These are phyloP conservation scores for Artemisia annua DNA, from an alignment of 129 eudicot species.

Conservation along the genomic window DNA sequence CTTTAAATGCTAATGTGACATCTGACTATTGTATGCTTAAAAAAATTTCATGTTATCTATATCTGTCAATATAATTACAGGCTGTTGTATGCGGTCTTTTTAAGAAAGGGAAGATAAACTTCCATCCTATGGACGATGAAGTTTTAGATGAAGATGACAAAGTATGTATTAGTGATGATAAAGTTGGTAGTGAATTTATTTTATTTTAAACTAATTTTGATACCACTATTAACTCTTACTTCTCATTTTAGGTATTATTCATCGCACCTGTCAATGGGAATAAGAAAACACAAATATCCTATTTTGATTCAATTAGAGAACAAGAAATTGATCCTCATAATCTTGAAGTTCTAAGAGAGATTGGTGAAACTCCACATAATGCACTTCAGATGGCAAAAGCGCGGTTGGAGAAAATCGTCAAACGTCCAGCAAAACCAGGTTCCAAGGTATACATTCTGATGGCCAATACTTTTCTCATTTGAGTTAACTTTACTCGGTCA, in stretches of 20 bases:
- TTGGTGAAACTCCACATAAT: slow-evolving; percentile 39
- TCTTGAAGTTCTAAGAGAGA: slow-evolving; percentile 36
- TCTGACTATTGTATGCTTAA: too few species aligned
- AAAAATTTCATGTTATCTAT: not conserved
- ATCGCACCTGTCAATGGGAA: slow-evolving; percentile 78
- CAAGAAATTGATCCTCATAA: slow-evolving; percentile 39
- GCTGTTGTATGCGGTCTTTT: slow-evolving; percentile 90
- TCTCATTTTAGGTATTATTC: slow-evolving; percentile 60
- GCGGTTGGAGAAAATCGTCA: slow-evolving; percentile 55
- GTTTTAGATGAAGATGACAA: slow-evolving; percentile 75
- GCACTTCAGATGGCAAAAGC: slow-evolving; percentile 48
- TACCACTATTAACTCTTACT: not conserved
- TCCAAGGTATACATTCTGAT: slow-evolving; percentile 59
- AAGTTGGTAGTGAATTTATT: too few species aligned
- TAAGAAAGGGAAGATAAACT: slow-evolving; percentile 61
- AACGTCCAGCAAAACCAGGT: slow-evolving; percentile 63
- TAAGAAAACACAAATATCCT: slow-evolving; percentile 54
- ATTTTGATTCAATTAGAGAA: slow-evolving; percentile 39
- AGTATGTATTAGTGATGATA: slow-evolving; percentile 41
- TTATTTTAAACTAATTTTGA: too few species aligned
- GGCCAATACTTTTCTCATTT: slow-evolving; percentile 4
- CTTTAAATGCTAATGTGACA: too few species aligned
- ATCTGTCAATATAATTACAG: slow-evolving; percentile 41
- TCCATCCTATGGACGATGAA: slow-evolving; percentile 90
- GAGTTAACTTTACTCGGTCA: slow-evolving; percentile 9